These are phyloP conservation scores for Arachnopeziza araneosa DNA, from an alignment of 2,329 filamentous ascomycete genomes.

Conservation along the genomic window DNA sequence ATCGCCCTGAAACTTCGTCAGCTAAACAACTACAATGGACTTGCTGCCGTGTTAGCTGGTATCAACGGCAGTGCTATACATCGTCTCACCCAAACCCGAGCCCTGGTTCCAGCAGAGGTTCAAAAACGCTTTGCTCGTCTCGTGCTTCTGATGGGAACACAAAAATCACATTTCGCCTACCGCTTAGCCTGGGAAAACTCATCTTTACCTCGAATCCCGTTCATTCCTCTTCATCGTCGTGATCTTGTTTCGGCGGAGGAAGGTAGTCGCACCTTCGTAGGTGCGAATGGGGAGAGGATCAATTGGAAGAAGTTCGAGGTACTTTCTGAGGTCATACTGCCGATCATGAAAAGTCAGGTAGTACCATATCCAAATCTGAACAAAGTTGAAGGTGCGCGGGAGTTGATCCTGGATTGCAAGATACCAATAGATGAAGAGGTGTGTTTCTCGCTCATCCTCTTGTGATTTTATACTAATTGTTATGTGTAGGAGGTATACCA, in stretches of 20 bases:
- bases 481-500: slow-evolving; percentile 55
- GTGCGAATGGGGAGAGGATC: slow-evolving; percentile 65
- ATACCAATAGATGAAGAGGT: slow-evolving; percentile 87
- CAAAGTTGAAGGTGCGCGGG: slow-evolving; percentile 63
- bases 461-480: not conserved
- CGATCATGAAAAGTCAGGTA: slow-evolving; percentile 87
- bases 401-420: slow-evolving; percentile 74
- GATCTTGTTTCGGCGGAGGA: slow-evolving; percentile 91
- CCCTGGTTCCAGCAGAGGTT: slow-evolving; percentile 63
- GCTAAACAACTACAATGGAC: slow-evolving; percentile 93
- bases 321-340: slow-evolving; percentile 83
- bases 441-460: slow-evolving; percentile 33
- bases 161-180: slow-evolving; percentile 91
- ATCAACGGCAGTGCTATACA: slow-evolving; percentile 85
- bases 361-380: slow-evolving; percentile 69
- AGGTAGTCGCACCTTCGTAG: slow-evolving; percentile 85
- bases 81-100: slow-evolving; percentile 72
- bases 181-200: slow-evolving; percentile 98
- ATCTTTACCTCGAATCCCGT: slow-evolving; percentile 82
- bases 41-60: slow-evolving; percentile 90
- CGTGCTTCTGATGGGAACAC: slow-evolving; percentile 86
- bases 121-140: slow-evolving; percentile 84
- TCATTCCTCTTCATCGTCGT: slow-evolving; percentile 81
- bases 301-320: slow-evolving; percentile 99
- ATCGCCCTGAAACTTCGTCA: slow-evolving; percentile 81